Percentiles rank a stretch among this genome's conserved stretches.
These are phyloP conservation scores for Euphorbia schlechtendalii DNA, from an alignment of 441 rosid genomes.

Conservation along the genomic window DNA sequence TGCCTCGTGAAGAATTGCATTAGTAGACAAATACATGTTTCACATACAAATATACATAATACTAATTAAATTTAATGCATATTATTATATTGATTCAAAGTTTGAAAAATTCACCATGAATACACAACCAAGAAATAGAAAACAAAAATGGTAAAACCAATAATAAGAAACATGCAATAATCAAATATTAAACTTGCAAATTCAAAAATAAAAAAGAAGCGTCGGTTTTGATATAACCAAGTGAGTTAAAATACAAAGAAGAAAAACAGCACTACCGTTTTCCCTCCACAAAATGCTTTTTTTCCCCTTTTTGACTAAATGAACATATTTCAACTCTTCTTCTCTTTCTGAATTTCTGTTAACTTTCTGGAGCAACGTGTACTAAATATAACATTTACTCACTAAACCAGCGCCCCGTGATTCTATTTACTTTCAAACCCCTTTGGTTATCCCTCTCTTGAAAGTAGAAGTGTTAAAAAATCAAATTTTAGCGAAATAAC, in stretches of 20 bases:
- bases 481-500: too few species aligned
- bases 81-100: neutral
- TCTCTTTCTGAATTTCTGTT: slow-evolving; percentile 9
- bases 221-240: neutral
- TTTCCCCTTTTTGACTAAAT: slow-evolving; percentile 3
- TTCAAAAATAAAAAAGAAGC: slow-evolving; percentile 20
- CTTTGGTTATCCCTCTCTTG: slow-evolving; percentile 2
- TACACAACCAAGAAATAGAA: slow-evolving; percentile 23
- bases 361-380: slow-evolving; percentile 37
- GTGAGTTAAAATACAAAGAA: neutral
- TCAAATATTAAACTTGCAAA: too few species aligned
- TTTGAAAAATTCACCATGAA: slow-evolving; percentile 6
- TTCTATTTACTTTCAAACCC: slow-evolving; percentile 15
- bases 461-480: neutral
- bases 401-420: slow-evolving; percentile 16
- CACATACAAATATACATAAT: slow-evolving; percentile 25
- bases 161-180: too few species aligned
- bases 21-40: slow-evolving; percentile 71
- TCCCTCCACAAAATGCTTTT: neutral
- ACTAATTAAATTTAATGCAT: neutral
- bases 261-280: neutral
- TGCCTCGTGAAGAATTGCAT: slow-evolving; percentile 67
- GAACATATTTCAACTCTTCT: slow-evolving; percentile 1
- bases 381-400: slow-evolving; percentile 14
- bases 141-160: slow-evolving; percentile 18